These are phyloP conservation scores for Mycosphaerella sp. DNA, from an alignment of 2,329 filamentous ascomycete species.

Conservation along the genomic window DNA sequence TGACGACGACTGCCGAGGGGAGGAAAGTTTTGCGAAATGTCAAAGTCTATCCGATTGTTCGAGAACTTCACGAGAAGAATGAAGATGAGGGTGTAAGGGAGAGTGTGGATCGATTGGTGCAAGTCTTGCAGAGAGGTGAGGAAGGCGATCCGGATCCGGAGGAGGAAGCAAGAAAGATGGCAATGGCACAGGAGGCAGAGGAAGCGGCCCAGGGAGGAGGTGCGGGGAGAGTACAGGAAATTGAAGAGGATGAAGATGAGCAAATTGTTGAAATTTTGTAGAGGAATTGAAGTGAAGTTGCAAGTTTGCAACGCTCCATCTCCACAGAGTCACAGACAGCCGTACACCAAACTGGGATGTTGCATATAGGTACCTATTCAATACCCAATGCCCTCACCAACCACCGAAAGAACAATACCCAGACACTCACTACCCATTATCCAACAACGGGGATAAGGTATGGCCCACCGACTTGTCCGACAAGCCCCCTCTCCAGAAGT, in stretches of 20 bases:
- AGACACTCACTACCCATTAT: too few species aligned
- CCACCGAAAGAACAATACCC: too few species aligned
- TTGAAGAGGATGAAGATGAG: conserved; percentile 31
- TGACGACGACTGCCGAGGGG: conserved; percentile 71
- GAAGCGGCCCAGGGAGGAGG: conserved; percentile 20
- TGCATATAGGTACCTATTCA: too few species aligned
- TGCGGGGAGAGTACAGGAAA: conserved; percentile 39
- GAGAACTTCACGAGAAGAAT: conserved; percentile 75
- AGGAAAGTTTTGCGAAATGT: conserved; percentile 67
- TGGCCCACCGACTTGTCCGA: too few species aligned
- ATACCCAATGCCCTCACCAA: too few species aligned
- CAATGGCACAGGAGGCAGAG: conserved; percentile 7
- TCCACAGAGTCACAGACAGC: too few species aligned
- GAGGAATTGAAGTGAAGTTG: neutral
- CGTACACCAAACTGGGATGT: too few species aligned
- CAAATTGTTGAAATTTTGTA: conserved; percentile 23
- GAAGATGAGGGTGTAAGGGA: conserved; percentile 75
- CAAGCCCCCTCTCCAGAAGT: too few species aligned
- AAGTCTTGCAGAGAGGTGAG: conserved; percentile 79
- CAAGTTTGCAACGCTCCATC: too few species aligned
- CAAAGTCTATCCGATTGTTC: conserved; percentile 81
- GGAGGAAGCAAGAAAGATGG: conserved; percentile 36
- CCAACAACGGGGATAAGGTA: too few species aligned
- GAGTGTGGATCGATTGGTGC: conserved; percentile 80
- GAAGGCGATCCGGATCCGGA: conserved; percentile 41